These are phyloP conservation scores for Grifola frondosa DNA, from an alignment of 1,284 basidiomycete genomes.

Conservation along the genomic window DNA sequence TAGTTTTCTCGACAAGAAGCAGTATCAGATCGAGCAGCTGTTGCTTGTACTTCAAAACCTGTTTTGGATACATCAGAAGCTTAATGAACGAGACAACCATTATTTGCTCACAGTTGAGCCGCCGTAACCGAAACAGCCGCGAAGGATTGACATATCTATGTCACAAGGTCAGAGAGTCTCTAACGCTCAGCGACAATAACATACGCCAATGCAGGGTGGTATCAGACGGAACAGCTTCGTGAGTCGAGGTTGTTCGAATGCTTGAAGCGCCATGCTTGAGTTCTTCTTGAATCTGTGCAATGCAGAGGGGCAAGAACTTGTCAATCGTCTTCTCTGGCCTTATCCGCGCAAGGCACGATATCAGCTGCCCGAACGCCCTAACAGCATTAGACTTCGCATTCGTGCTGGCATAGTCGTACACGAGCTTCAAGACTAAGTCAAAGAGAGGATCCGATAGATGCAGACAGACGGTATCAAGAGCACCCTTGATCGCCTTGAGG, in stretches of 20 bases:
- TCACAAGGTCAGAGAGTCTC: conserved; percentile 5
- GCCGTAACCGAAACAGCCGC: conserved; percentile 76
- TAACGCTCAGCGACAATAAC: conserved; percentile 30
- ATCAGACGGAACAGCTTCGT: conserved; percentile 82
- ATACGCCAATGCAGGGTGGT: conserved; percentile 93
- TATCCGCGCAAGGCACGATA: conserved; percentile 83
- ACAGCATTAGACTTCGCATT: conserved; percentile 89
- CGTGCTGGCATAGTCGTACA: conserved; percentile 85
- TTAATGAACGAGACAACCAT: conserved; percentile 3
- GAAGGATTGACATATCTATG: conserved; percentile 78
- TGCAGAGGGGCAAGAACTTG: conserved; percentile 81
- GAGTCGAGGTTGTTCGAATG: conserved; percentile 83
- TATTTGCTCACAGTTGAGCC: conserved; percentile 51
- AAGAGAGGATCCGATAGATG: conserved; percentile 89
- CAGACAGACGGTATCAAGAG: conserved; percentile 83
- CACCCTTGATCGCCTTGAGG: conserved; percentile 79
- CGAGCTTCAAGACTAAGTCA: conserved; percentile 82
- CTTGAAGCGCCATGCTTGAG: conserved; percentile 92
- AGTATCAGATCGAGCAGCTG: conserved; percentile 70
- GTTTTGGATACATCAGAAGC: conserved; percentile 2
- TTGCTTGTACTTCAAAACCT: conserved; percentile 74
- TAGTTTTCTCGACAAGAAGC: conserved; percentile 76
- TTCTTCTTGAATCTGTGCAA: conserved; percentile 82
- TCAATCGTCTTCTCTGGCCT: conserved; percentile 77
- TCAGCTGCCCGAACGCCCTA: conserved; percentile 85